Evolutionary conservation across 306 rosid genomes (phyloP).

Genomic region (Vachellia collinsii): DNA sequence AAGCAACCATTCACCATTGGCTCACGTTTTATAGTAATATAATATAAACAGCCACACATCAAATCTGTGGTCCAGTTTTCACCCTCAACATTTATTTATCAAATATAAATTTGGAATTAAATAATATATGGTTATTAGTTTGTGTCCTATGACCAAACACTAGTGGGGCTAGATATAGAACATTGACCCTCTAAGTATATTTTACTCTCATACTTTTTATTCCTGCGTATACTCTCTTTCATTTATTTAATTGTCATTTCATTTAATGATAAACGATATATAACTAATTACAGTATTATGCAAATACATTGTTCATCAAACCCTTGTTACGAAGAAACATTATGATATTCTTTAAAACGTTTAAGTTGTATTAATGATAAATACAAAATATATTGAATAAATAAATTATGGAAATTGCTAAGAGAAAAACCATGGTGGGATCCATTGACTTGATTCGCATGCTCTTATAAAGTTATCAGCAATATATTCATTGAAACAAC

Average conservation of each 20-base stretch:
- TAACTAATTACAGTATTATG: no score
- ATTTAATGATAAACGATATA: no score
- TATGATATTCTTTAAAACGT: background rate
- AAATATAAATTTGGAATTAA: background rate
- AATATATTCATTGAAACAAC: background rate
- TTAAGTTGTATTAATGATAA: background rate
- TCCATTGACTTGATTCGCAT: background rate
- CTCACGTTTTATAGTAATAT: background rate
- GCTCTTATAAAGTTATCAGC: background rate
- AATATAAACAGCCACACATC: background rate
- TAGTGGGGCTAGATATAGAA: background rate
- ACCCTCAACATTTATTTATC: background rate
- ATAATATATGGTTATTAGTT: no score
- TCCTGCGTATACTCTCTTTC: background rate
- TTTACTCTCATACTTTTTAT: no score
- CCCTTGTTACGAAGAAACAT: background rate
- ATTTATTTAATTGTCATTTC: background rate
- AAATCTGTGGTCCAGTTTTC: background rate
- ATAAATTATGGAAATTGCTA: background rate
- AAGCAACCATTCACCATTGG: background rate
- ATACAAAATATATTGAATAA: background rate
- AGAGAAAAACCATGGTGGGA: background rate
- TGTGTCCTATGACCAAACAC: background rate
- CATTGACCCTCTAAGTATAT: background rate
- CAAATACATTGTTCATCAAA: background rate